Evolutionary conservation across 768 basidiomycete species (phyloP).

Genomic region (Russula olivacea): DNA sequence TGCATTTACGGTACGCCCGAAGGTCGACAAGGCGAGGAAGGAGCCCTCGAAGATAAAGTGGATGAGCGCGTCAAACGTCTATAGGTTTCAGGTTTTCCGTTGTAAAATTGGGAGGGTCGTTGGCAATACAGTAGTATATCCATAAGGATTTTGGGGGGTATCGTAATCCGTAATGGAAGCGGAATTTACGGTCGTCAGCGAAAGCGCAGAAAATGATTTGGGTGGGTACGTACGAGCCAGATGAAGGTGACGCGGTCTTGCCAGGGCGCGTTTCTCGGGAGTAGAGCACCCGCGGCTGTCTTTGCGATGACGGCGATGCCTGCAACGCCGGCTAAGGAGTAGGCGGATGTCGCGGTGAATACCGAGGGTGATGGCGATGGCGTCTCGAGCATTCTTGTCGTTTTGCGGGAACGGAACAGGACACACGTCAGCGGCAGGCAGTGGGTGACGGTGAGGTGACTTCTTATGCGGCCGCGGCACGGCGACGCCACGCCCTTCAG

Average conservation of each 20-base stretch:
- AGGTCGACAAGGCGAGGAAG: slow-evolving; percentile 70
- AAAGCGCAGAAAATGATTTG: not conserved
- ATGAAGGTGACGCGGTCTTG: slow-evolving; percentile 68
- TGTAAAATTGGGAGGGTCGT: too few relatives aligned
- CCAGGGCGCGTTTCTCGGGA: slow-evolving; percentile 59
- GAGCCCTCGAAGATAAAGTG: slow-evolving; percentile 78
- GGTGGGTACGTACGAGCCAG: slow-evolving; percentile 56
- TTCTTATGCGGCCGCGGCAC: not conserved
- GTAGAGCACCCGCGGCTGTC: slow-evolving; percentile 45
- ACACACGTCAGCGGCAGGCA: too few relatives aligned
- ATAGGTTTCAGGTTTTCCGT: slow-evolving; percentile 32
- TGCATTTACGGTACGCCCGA: slow-evolving; percentile 66
- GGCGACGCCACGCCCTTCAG: not conserved
- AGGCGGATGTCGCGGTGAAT: slow-evolving; percentile 57
- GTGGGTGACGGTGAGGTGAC: too few relatives aligned
- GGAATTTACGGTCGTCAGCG: not conserved
- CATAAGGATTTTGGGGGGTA: not conserved
- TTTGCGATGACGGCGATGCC: slow-evolving; percentile 47
- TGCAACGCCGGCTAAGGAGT: slow-evolving; percentile 57
- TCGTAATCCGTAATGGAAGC: not conserved
- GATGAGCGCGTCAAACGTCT: slow-evolving; percentile 74
- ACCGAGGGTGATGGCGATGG: slow-evolving; percentile 29
- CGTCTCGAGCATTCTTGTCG: slow-evolving; percentile 3
- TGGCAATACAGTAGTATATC: too few relatives aligned
- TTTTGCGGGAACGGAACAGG: too few relatives aligned